Evolutionary conservation across 441 rosid species (phyloP), one percentile per base, ranked within the genome.

Genomic region (Capsella rubella): DNA sequence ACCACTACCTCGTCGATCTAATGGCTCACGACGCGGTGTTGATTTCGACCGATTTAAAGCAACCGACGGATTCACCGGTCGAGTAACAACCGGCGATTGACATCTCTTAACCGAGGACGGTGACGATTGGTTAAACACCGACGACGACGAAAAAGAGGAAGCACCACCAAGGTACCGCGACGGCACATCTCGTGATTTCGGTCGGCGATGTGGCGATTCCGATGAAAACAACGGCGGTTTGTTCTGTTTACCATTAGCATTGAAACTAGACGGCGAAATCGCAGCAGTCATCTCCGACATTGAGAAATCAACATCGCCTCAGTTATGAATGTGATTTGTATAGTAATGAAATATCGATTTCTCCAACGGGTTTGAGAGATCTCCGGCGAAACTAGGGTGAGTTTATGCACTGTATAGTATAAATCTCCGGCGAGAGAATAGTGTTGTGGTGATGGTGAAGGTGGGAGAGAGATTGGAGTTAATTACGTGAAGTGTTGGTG

Each of bases 21-120:
- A 31, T 34, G 83, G 78, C 62, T 63, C 83, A 31, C 74, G 49
- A 27, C 90, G 79, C 7, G 90, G 87, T 28, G 69, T 83, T 3
- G 99, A 92, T 56, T 84, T 92, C 46, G 97, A 77, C 67, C 94
- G 83, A 73, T 81, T 89, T 46, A 61, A 31, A 16, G 86, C 59
- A 40, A 81, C 18, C 10, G 70, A 76, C 6, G 88, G 71, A 61
- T 79, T 61, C 35, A 73, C 21, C 16, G 82, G 53, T 46, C 65
- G 73, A 37, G 97, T 93, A 64, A 75, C 45, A 1, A 5, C 54
- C 64, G 71, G 74, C 2, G 97, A 90, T 1, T 88, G 75, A 45
- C 82, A 86, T 70, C 97, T 79, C 73, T 82, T 86, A 2, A 79
- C 47, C 1, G 69, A 42, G 8, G 27, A 59, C 6, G 52, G 57